Percentiles rank a stretch among this genome's conserved stretches.
These are phyloP conservation scores for Dipodascopsis uninucleata DNA, from an alignment of 805 yeast species.

Conservation along the genomic window DNA sequence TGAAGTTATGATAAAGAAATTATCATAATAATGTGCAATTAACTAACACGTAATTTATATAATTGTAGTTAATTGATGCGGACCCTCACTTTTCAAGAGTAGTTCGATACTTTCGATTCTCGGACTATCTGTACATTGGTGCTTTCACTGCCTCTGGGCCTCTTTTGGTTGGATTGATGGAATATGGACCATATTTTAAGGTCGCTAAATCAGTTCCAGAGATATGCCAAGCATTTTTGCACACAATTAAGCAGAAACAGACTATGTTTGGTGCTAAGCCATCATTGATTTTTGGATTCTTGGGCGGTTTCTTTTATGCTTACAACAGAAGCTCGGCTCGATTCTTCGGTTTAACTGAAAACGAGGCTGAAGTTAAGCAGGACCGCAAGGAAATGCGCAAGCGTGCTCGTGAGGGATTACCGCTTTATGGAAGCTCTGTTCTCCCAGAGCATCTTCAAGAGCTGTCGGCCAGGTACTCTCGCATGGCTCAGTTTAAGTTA, in stretches of 20 bases:
- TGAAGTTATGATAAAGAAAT: no score
- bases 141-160: slow-evolving; percentile 51
- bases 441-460: slow-evolving; percentile 69
- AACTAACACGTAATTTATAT: no score
- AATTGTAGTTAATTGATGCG: slow-evolving; percentile 62
- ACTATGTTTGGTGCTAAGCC: slow-evolving; percentile 8
- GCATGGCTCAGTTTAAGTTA: slow-evolving; percentile 57
- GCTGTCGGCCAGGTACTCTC: slow-evolving; percentile 73
- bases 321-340: slow-evolving; percentile 55
- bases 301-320: slow-evolving; percentile 72
- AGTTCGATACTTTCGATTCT: slow-evolving; percentile 63
- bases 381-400: slow-evolving; percentile 73
- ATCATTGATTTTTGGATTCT: slow-evolving; percentile 43
- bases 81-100: slow-evolving; percentile 77
- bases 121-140: slow-evolving; percentile 57
- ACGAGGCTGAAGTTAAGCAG: slow-evolving; percentile 61
- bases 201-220: slow-evolving; percentile 1
- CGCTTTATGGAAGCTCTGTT: slow-evolving; percentile 63
- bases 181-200: slow-evolving; percentile 38
- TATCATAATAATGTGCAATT: no score
- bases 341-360: slow-evolving; percentile 76
- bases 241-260: slow-evolving; percentile 2
- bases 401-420: slow-evolving; percentile 58
- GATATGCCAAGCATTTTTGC: slow-evolving; percentile 1
- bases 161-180: slow-evolving; percentile 43